Percentiles rank a stretch among this genome's conserved stretches.
Conservation (phyloP, 305 asterid genomes). For the Withania somnifera region DNA sequence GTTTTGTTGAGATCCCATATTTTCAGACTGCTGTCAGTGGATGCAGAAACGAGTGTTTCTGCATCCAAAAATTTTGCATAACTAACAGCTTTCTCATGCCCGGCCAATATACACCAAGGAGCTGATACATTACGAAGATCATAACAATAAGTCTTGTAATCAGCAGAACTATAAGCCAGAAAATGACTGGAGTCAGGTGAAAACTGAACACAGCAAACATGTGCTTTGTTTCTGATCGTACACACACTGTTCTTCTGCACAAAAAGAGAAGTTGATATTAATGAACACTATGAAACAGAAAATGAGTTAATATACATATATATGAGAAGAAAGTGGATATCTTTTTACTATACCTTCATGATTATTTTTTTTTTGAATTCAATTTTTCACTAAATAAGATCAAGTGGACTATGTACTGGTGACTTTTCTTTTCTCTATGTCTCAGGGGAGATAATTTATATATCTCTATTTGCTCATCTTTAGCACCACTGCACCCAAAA, state of each 20-base stretch:
- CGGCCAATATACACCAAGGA: slow-evolving; percentile 86
- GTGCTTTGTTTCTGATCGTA: slow-evolving; percentile 79
- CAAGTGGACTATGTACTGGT: not conserved
- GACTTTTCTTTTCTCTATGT: not conserved
- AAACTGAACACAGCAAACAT: slow-evolving; percentile 88
- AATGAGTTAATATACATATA: not conserved
- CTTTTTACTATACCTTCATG: not conserved
- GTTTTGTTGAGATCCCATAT: slow-evolving; percentile 90
- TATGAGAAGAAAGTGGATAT: not conserved
- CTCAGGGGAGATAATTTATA: not conserved
- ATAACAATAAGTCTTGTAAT: slow-evolving; percentile 77
- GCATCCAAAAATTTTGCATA: slow-evolving; percentile 77
- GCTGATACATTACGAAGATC: slow-evolving; percentile 68
- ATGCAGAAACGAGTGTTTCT: slow-evolving; percentile 71
- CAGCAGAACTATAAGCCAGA: slow-evolving; percentile 79
- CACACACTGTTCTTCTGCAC: slow-evolving; percentile 80
- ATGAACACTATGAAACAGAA: not conserved
- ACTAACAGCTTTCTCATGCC: slow-evolving; percentile 88
- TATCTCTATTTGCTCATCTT: not conserved
- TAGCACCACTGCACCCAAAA: not conserved
- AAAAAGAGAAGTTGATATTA: slow-evolving; percentile 12
- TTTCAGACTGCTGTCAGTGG: slow-evolving; percentile 86
- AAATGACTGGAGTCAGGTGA: slow-evolving; percentile 60
- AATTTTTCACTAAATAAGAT: not conserved
- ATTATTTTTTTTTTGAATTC: not conserved